A percentile compares a stretch with the other conserved stretches of the same genome.
Conservation (phyloP, 495 filamentous ascomycete species). For the Aspergillus hancockii region DNA sequence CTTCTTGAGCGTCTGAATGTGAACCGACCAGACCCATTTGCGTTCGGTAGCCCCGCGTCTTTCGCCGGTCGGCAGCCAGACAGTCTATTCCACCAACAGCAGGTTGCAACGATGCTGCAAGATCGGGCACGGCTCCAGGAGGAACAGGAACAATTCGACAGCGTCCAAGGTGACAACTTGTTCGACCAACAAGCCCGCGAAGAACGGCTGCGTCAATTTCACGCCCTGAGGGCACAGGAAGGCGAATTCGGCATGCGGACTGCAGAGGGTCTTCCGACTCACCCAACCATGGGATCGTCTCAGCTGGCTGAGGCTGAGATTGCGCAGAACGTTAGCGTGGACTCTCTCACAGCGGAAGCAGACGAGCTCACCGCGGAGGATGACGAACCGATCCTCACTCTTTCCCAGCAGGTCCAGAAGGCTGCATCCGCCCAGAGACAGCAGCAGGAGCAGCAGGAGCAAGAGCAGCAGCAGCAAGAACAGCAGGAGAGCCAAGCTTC, state of each 20-base stretch:
- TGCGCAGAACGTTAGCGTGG: conserved; percentile 19
- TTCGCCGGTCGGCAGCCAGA: conserved; percentile 58
- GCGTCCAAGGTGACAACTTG: conserved; percentile 41
- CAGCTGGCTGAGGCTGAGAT: conserved; percentile 20
- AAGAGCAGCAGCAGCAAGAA: conserved; percentile 23
- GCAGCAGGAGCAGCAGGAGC: conserved; percentile 45
- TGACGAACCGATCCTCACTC: conserved; percentile 54
- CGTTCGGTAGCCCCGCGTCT: conserved; percentile 49
- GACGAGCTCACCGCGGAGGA: conserved; percentile 1
- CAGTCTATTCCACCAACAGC: conserved; percentile 54
- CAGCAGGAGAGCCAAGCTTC: conserved; percentile 38
- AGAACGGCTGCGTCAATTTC: conserved; percentile 65
- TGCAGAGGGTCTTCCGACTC: conserved; percentile 43
- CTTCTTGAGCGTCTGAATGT: conserved; percentile 63
- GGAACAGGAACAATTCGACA: conserved; percentile 64
- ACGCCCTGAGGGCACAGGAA: conserved; percentile 57
- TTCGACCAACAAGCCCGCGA: conserved; percentile 55
- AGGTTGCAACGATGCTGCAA: conserved; percentile 59
- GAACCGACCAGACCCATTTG: conserved; percentile 50
- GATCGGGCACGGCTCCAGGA: conserved; percentile 62
- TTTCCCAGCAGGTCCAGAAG: conserved; percentile 88
- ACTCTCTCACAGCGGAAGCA: conserved; percentile 17
- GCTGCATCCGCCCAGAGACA: conserved; percentile 68
- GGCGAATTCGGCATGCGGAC: conserved; percentile 47
- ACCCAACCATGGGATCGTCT: conserved; percentile 30